Evolutionary conservation across 768 basidiomycete species (phyloP), one percentile per base, ranked within the genome.

Genomic region (Pulveroboletus sp.): DNA sequence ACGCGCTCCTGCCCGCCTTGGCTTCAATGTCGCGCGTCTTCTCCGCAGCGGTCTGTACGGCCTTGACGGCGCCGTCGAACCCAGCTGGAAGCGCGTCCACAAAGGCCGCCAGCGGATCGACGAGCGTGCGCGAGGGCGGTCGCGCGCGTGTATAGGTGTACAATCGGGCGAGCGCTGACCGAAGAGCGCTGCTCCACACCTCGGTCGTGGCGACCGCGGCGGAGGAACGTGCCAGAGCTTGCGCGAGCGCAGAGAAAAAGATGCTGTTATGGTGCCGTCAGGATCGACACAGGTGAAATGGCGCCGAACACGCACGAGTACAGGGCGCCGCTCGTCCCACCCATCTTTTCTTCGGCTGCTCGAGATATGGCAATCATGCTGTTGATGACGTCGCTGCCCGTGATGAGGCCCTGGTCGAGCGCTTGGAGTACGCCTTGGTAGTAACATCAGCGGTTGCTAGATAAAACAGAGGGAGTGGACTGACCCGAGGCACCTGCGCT

Each of bases 21-120:
- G 93, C 93, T 34, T 83, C 81, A 1, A 92, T 66, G 47, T 88
- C 72, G 58, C 74, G 84, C 5, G 93, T 96, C 43, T 68, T 71
- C 54, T 88, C 85, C 7, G 92, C 86, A 2, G 88, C 91, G 6
- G 74, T 68, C 13, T 68, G 70, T 1, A 83, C 89, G 0, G 79
- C 81, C 44, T 69, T 68, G 34, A 86, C 82, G 0, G 91, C 86
- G 3, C 62, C 66, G 0, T 62, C 66, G 20, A 83, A 69, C 48
- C 76, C 75, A 23, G 47, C 47, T 19, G 66, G 58, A 37, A 61
- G 49, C 11, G 54, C 58, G 32, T 68, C 63, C 36, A 87, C 74
- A 66, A 95, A 94, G 2, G 89, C 86, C 32, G 80, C 76, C 19
- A 97, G 77, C 8, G 93, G 92, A 69, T 97, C 93, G n/a, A 97